A percentile compares a stretch with the other conserved stretches of the same genome.
phyloP scores from a whole-genome alignment of 2,329 filamentous ascomycete species.

The Cladophialophora carrionii region DNA sequence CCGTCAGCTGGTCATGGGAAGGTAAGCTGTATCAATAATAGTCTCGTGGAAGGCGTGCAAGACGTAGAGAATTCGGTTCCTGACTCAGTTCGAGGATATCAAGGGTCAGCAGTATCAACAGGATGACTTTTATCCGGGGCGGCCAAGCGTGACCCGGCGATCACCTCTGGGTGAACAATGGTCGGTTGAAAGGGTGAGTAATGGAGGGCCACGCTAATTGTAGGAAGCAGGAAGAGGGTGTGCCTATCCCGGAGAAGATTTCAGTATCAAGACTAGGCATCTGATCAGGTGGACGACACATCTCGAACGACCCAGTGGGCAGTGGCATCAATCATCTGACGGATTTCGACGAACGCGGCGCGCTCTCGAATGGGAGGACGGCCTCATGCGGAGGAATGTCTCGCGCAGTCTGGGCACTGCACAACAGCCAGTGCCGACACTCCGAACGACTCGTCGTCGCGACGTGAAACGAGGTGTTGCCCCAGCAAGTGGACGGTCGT shows the following conservation, averaged over 20 bases:
- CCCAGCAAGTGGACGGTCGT: neutral
- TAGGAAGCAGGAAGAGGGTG: conserved; percentile 1
- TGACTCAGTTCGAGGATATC: conserved; percentile 4
- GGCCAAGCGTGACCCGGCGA: neutral
- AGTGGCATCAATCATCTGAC: conserved; percentile 19
- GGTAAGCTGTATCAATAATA: conserved; percentile 6
- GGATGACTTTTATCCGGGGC: conserved; percentile 2
- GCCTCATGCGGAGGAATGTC: conserved; percentile 7
- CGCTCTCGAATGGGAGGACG: neutral
- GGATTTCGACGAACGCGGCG: conserved; percentile 14
- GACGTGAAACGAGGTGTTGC: neutral
- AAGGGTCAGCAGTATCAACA: conserved; percentile 3
- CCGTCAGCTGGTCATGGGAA: conserved; percentile 30
- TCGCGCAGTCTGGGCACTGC: conserved; percentile 1
- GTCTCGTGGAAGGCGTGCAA: conserved; percentile 4
- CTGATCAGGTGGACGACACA: conserved; percentile 20
- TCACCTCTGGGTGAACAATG: neutral
- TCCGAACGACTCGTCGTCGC: neutral
- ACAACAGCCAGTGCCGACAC: neutral
- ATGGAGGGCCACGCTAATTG: neutral
- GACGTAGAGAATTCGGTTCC: neutral
- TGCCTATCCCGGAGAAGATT: neutral
- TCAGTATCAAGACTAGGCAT: neutral
- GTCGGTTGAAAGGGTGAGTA: neutral
- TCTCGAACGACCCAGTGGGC: neutral